These are phyloP conservation scores for Elasticomyces elasticus DNA, from an alignment of 495 filamentous ascomycete species.

Conservation along the genomic window DNA sequence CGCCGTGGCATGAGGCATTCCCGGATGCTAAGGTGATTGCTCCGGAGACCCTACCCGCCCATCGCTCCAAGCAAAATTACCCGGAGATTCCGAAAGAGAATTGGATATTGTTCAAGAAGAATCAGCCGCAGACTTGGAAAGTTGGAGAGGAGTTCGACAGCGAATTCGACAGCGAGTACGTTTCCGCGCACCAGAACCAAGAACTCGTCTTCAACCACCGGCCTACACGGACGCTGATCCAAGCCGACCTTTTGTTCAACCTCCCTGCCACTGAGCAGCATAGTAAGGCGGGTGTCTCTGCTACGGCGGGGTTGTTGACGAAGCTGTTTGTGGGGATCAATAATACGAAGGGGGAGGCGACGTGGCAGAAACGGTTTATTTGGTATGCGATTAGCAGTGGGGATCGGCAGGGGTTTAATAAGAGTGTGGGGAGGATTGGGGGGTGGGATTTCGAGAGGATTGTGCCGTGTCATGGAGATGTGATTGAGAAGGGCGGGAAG, in stretches of 20 bases:
- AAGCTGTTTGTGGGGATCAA: slow-evolving; percentile 52
- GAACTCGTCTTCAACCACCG: slow-evolving; percentile 82
- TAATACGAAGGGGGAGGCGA: slow-evolving; percentile 52
- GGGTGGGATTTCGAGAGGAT: slow-evolving; percentile 80
- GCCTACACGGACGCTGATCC: slow-evolving; percentile 70
- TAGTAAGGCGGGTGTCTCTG: slow-evolving; percentile 46
- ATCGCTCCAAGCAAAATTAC: slow-evolving; percentile 58
- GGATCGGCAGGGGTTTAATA: slow-evolving; percentile 58
- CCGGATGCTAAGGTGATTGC: slow-evolving; percentile 71
- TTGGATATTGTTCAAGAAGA: slow-evolving; percentile 32
- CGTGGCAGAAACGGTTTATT: slow-evolving; percentile 66
- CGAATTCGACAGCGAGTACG: slow-evolving; percentile 81
- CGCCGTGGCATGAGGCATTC: slow-evolving; percentile 69
- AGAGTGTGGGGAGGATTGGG: slow-evolving; percentile 57
- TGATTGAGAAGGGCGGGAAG: slow-evolving; percentile 67
- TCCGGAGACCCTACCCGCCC: slow-evolving; percentile 77
- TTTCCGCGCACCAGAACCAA: slow-evolving; percentile 67
- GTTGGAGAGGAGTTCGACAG: slow-evolving; percentile 70
- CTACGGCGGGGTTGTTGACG: slow-evolving; percentile 50
- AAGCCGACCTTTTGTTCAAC: slow-evolving; percentile 90
- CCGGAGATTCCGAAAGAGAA: slow-evolving; percentile 42
- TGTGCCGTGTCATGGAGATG: slow-evolving; percentile 90
- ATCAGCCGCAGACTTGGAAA: slow-evolving; percentile 21
- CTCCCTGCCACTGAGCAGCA: slow-evolving; percentile 83
- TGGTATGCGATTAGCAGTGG: slow-evolving; percentile 63